phyloP scores from a whole-genome alignment of 2,329 filamentous ascomycete species.

The Mariannaea sp. region DNA sequence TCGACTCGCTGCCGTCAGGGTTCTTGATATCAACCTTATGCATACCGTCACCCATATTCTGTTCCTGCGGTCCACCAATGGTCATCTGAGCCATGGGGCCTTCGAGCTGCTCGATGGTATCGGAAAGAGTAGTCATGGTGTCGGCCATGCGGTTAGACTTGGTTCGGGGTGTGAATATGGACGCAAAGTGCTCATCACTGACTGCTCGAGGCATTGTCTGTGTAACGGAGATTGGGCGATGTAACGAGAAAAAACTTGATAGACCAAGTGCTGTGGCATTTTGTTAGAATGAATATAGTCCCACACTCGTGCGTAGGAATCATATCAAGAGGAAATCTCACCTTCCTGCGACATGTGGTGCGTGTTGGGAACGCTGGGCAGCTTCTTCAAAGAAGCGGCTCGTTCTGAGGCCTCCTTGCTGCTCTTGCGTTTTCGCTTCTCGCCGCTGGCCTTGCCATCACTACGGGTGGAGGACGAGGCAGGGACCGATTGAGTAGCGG shows the following conservation, averaged over 20 bases:
- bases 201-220: constrained; percentile 76
- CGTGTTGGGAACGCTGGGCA: constrained; percentile 77
- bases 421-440: constrained; percentile 63
- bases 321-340: constrained; percentile 44
- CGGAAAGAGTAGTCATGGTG: constrained; percentile 70
- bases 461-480: constrained; percentile 49
- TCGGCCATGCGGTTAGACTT: constrained; percentile 58
- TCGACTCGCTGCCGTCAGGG: constrained; percentile 61
- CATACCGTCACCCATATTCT: constrained; percentile 52
- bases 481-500: constrained; percentile 55
- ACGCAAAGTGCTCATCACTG: constrained; percentile 75
- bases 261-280: constrained; percentile 77
- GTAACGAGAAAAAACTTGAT: constrained; percentile 93
- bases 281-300: constrained; percentile 23
- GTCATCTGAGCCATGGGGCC: constrained; percentile 60
- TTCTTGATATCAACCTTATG: constrained; percentile 59
- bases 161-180: constrained; percentile 72
- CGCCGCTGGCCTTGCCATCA: constrained; percentile 50
- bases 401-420: constrained; percentile 54
- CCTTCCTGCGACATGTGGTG: constrained; percentile 72
- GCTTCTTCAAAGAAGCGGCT: constrained; percentile 56
- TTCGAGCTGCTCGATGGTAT: constrained; percentile 64
- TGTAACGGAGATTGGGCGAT: constrained; percentile 90
- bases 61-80: constrained; percentile 49
- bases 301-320: too few species aligned